Base-by-base conservation (phyloP, 805 yeast genomes). In the Starmerella floris region DNA sequence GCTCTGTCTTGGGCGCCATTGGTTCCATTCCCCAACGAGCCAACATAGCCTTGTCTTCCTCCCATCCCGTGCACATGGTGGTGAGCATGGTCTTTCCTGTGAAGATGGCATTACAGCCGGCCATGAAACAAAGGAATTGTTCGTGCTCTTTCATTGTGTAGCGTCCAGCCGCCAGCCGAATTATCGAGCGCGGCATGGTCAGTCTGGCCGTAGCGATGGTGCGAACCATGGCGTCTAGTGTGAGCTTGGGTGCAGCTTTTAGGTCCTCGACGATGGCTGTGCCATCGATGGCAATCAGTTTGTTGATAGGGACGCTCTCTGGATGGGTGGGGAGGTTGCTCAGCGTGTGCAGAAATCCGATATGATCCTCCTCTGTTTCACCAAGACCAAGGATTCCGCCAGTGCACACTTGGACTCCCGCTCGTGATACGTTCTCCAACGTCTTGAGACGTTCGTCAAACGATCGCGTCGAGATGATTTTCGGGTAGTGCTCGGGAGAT, bases 41-140 rank as follows among this genome's bases (percentile, higher is more conserved):
- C 25, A 81, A 62, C 83, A 81, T 73, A 8, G 60, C 69, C 44
- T 69, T 78, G 56, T 81, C 91, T 53, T 79, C 87, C 36, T 80
- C 83, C 87, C 88, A 81, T 5, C 84, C 85, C 51, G 74, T 77
- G 57, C 88, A 80, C 75, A 76, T 74, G 3, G 91, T 82, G 2
- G 91, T 81, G 43, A 81, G 63, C 88, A 81, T 81, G 51, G 70
- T 73, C 58, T 80, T 77, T 30, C 91, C 91, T 1, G 87, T 81
- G 60, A 81, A 81, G 32, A 81, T 76, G 17, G 88, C 85, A 59
- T 81, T 81, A 51, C 78, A 76, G 17, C 91, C 91, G 27, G 79
- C 74, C 74, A 77, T 68, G 58, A 81, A 81, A 50, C 87, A 78
- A 53, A 81, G 58, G 43, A 77, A 71, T 57, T 81, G 91, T 52